A percentile compares a stretch with the other conserved stretches of the same genome.
Evolutionary conservation across 495 filamentous ascomycete species (phyloP).

Genomic region (Lasiosphaeria hispida): DNA sequence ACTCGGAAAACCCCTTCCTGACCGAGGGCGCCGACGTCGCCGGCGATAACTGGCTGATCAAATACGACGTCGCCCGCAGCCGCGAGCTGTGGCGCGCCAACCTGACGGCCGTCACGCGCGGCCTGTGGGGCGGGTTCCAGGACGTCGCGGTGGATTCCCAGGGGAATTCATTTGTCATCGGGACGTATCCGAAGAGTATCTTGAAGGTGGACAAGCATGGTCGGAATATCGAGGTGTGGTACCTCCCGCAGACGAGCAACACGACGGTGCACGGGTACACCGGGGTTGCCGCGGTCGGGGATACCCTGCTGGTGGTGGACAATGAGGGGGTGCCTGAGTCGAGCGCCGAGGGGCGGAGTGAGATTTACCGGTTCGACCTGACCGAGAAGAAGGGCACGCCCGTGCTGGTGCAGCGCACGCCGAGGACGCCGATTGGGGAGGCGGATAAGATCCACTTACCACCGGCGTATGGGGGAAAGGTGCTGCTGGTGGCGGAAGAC

Average conservation of each 20-base stretch:
- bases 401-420: constrained; percentile 15
- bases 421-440: constrained; percentile 6
- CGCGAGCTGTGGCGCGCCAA: constrained; percentile 26
- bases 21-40: constrained; percentile 26
- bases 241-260: constrained; percentile 15
- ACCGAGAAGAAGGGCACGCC: constrained; percentile 12
- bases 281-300: constrained; percentile 20
- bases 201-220: constrained; percentile 24
- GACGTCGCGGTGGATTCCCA: constrained; percentile 27
- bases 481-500: constrained; percentile 27
- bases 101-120: constrained; percentile 23
- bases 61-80: constrained; percentile 15
- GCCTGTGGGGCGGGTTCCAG: constrained; percentile 25
- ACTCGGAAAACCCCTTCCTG: constrained; percentile 23
- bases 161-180: constrained; percentile 30
- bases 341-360: constrained; percentile 13
- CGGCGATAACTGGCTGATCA: constrained; percentile 29
- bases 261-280: constrained; percentile 23
- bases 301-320: constrained; percentile 26
- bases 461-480: constrained; percentile 28
- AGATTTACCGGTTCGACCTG: constrained; percentile 26
- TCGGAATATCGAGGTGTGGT: constrained; percentile 17
- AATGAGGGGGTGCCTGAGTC: constrained; percentile 8
- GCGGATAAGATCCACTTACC: constrained; percentile 32
- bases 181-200: constrained; percentile 27